Base-by-base conservation (phyloP, 2,329 filamentous ascomycete genomes). In the Fusarium zealandicum region DNA sequence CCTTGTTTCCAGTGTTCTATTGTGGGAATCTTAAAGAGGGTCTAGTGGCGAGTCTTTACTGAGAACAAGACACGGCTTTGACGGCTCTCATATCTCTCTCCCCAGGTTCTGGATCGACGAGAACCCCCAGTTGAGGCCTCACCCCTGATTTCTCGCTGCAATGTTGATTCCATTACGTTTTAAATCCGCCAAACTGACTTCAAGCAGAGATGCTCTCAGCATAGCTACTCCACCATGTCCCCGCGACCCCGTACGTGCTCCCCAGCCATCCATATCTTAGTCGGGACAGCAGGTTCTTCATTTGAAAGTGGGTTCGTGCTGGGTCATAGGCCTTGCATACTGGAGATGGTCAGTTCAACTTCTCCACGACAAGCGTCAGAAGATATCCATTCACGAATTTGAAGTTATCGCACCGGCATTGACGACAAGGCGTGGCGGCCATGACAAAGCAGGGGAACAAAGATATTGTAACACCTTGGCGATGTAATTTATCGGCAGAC, bases 91-190 rank as follows among this genome's bases (percentile, higher is more conserved):
- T 39, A 51, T 33, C 46, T 57, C 28, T 31, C 32, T 14, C n/a
- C 43, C 17, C 22, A 18, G 35, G 6, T 37, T 22, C 18, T 20
- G 28, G 22, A 32, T 37, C 44, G 36, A 16, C 14, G 36, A n/a
- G 13, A 25, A 33, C 27, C 42, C 11, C 45, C 49, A 51, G 45
- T 39, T 37, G 39, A 45, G n/a, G n/a, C n/a, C n/a, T n/a, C n/a
- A 32, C 25, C 25, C 36, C 41, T 37, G 35, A 39, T 40, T 31
- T 31, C n/a, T 3, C 10, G 27, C 8, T 13, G 4, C 3, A 10
- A 13, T 3, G 10, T 30, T 13, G 27, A 33, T 59, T 59, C 28
- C 13, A 47, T 61, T 61, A 61, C 59, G 59, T 61, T 57, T 58
- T 30, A 41, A 33, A 46, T 62, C 42, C 45, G 20, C 33, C 17